Percentiles rank a stretch among this genome's conserved stretches.
phyloP scores from a whole-genome alignment of 2,329 filamentous ascomycete genomes.

The Fusarium sp. region DNA sequence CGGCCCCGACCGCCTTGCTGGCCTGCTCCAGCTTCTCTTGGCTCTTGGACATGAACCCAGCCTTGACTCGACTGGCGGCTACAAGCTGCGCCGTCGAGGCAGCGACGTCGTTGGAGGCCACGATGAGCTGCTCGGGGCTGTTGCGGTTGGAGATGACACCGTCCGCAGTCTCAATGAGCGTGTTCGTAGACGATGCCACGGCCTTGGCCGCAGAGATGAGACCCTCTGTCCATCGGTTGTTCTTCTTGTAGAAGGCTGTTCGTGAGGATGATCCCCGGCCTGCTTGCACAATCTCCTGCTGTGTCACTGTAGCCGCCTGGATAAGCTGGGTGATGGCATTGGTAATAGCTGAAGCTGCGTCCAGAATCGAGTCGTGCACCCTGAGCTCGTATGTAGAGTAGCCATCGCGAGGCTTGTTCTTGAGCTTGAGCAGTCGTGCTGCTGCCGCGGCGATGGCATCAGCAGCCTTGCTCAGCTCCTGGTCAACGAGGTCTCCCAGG shows the following conservation, averaged over 20 bases:
- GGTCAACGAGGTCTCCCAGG: constrained; percentile 91
- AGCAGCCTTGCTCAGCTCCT: constrained; percentile 90
- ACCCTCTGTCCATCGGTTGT: constrained; percentile 98
- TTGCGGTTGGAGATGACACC: constrained; percentile 93
- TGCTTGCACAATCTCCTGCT: constrained; percentile 96
- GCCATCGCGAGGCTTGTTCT: constrained; percentile 94
- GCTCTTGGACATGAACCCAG: constrained; percentile 96
- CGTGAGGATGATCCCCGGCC: constrained; percentile 87
- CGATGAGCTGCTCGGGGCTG: constrained; percentile 95
- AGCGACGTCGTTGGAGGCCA: constrained; percentile 96
- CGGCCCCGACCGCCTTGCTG: constrained; percentile 90
- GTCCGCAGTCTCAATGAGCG: constrained; percentile 96
- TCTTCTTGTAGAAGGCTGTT: constrained; percentile 99
- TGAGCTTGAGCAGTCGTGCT: constrained; percentile 87
- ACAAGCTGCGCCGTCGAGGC: constrained; percentile 97
- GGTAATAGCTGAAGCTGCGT: constrained; percentile 92
- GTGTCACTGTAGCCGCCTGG: constrained; percentile 90
- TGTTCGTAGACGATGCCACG: constrained; percentile 92
- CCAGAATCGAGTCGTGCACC: constrained; percentile 94
- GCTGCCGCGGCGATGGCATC: constrained; percentile 95
- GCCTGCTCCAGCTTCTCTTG: constrained; percentile 92
- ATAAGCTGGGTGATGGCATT: constrained; percentile 94
- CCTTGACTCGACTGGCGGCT: constrained; percentile 94
- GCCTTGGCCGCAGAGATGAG: constrained; percentile 98
- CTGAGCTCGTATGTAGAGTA: constrained; percentile 97